A percentile compares a stretch with the other conserved stretches of the same genome.
These are phyloP conservation scores for Casuarina glauca DNA, from an alignment of 306 rosid species.

Conservation along the genomic window DNA sequence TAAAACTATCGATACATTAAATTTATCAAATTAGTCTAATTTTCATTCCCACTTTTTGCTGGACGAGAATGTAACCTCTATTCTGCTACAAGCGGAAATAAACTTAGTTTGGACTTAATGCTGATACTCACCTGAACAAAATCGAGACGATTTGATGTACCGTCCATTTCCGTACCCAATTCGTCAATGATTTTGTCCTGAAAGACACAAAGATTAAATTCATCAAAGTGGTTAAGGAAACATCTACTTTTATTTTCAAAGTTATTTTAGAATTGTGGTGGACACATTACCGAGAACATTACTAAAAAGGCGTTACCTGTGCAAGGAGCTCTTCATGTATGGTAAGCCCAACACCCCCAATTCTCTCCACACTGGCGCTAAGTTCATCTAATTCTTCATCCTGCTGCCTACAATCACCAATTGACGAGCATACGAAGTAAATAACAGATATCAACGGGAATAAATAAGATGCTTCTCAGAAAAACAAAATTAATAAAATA, in stretches of 20 bases:
- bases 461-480: background rate
- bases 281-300: slow-evolving; percentile 4
- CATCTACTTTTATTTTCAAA: background rate
- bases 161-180: slow-evolving; percentile 86
- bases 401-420: slow-evolving; percentile 61
- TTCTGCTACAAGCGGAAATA: slow-evolving; percentile 5
- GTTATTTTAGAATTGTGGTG: background rate
- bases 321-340: slow-evolving; percentile 90
- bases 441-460: slow-evolving; percentile 5
- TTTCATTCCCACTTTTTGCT: background rate
- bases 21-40: background rate
- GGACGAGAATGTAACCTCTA: background rate
- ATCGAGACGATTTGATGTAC: slow-evolving; percentile 91
- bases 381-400: slow-evolving; percentile 97
- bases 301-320: slow-evolving; percentile 57
- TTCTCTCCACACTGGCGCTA: slow-evolving; percentile 85
- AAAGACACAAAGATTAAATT: slow-evolving; percentile 26
- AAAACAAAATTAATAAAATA: background rate
- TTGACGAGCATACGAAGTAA: slow-evolving; percentile 27
- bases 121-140: slow-evolving; percentile 87
- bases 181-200: slow-evolving; percentile 93
- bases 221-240: slow-evolving; percentile 10
- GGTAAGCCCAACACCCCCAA: slow-evolving; percentile 97
- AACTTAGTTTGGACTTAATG: slow-evolving; percentile 23
- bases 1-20: background rate